Conservation (phyloP, 192 early-diverging fungal genomes). For the Neocallimastix lanati region DNA sequence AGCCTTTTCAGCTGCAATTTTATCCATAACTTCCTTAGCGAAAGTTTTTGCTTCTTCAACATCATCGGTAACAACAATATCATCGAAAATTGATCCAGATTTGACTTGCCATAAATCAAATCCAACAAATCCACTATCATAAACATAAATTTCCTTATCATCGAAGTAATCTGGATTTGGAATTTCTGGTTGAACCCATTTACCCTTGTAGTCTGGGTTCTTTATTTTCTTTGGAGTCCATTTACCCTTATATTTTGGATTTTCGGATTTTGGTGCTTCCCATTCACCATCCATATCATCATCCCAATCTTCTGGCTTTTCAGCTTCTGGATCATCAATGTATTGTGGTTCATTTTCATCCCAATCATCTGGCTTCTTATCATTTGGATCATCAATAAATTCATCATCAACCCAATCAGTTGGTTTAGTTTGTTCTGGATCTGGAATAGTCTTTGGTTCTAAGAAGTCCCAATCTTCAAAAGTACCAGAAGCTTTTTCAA, state of each 20-base stretch:
- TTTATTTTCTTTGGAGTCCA: conserved; percentile 23
- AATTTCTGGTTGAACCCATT: conserved; percentile 24
- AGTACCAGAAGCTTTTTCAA: conserved; percentile 11
- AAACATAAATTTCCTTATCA: conserved; percentile 11
- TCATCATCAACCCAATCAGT: conserved; percentile 27
- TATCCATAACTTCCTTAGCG: conserved; percentile 9
- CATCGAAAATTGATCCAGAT: conserved; percentile 25
- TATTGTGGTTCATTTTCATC: conserved; percentile 50
- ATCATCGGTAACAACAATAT: conserved; percentile 28
- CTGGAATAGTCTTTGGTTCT: conserved; percentile 17
- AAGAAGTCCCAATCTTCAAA: conserved; percentile 25
- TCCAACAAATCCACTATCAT: conserved; percentile 14
- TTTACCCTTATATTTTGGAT: conserved; percentile 25
- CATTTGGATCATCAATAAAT: conserved; percentile 50
- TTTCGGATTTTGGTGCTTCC: conserved; percentile 18
- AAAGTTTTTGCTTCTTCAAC: conserved; percentile 21
- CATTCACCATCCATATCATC: conserved; percentile 31
- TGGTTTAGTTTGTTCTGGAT: conserved; percentile 16
- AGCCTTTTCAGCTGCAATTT: background rate
- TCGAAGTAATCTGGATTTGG: conserved; percentile 14
- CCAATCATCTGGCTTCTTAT: conserved; percentile 53
- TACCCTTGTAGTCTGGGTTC: conserved; percentile 26
- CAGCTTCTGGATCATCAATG: conserved; percentile 64
- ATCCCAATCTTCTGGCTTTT: conserved; percentile 72
- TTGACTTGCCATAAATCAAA: conserved; percentile 37